Evolutionary conservation across 2,329 filamentous ascomycete species (phyloP).

Genomic region (Fonsecaea multimorphosa): DNA sequence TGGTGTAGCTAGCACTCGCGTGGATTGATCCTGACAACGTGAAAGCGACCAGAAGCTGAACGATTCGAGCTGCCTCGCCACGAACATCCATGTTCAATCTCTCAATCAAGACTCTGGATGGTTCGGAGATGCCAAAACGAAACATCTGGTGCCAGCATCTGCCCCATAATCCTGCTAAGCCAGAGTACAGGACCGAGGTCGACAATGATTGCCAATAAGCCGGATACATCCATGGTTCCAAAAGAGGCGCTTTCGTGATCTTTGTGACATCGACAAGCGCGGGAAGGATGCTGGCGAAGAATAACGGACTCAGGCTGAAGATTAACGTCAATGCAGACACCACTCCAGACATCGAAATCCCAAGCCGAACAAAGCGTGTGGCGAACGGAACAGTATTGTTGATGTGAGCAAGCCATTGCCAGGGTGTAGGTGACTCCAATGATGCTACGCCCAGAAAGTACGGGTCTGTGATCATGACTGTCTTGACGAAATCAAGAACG

Average conservation of each 20-base stretch:
- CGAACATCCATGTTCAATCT: conserved; percentile 24
- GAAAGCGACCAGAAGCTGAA: conserved; percentile 65
- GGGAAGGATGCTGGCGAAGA: conserved; percentile 61
- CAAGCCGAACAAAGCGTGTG: conserved; percentile 62
- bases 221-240: conserved; percentile 67
- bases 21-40: conserved; percentile 72
- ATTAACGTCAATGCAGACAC: conserved; percentile 66
- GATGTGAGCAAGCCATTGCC: conserved; percentile 31
- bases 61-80: conserved; percentile 43
- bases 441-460: conserved; percentile 72
- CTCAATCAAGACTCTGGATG: conserved; percentile 35
- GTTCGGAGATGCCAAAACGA: conserved; percentile 63
- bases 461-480: conserved; percentile 73
- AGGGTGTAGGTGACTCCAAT: conserved; percentile 50
- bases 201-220: conserved; percentile 58
- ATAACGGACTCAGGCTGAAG: conserved; percentile 66
- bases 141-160: conserved; percentile 92
- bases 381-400: conserved; percentile 27
- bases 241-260: conserved; percentile 65
- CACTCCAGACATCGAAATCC: conserved; percentile 63
- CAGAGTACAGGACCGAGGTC: conserved; percentile 61
- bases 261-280: conserved; percentile 51
- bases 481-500: conserved; percentile 71
- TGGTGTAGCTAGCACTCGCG: conserved; percentile 70
- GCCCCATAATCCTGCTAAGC: conserved; percentile 82